Conservation (phyloP, 257 asterid genomes). For the Penstemon newberryi region DNA sequence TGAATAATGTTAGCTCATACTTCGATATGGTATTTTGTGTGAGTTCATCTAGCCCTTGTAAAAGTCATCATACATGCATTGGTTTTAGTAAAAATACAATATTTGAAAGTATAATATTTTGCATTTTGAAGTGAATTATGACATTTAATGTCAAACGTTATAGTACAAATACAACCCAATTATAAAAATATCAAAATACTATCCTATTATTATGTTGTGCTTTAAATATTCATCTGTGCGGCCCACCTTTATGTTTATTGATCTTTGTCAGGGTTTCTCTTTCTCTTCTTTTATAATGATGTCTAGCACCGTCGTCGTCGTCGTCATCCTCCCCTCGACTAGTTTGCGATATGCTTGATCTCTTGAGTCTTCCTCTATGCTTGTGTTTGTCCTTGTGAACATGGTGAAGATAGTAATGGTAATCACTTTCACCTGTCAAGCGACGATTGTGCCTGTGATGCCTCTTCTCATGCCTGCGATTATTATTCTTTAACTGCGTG, state of each 20-base stretch:
- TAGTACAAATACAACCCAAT: too few species aligned
- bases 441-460: conserved; percentile 38
- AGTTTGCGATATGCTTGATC: conserved; percentile 35
- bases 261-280: conserved; percentile 32
- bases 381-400: conserved; percentile 69
- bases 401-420: conserved; percentile 66
- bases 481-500: conserved; percentile 34
- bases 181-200: too few species aligned
- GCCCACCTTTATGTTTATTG: background rate
- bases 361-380: conserved; percentile 48
- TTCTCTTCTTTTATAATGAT: conserved; percentile 43
- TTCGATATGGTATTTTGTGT: too few species aligned
- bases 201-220: too few species aligned
- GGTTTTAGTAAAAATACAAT: too few species aligned
- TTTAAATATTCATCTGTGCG: too few species aligned
- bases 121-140: too few species aligned
- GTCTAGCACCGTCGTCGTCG: conserved; percentile 34
- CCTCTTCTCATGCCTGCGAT: conserved; percentile 43
- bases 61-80: too few species aligned
- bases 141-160: too few species aligned
- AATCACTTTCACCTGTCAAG: conserved; percentile 46
- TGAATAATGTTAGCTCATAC: too few species aligned
- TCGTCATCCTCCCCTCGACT: conserved; percentile 35
- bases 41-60: too few species aligned
- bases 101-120: too few species aligned